These are phyloP conservation scores for Gastrolobium bilobum DNA, from an alignment of 306 rosid genomes.

Conservation along the genomic window DNA sequence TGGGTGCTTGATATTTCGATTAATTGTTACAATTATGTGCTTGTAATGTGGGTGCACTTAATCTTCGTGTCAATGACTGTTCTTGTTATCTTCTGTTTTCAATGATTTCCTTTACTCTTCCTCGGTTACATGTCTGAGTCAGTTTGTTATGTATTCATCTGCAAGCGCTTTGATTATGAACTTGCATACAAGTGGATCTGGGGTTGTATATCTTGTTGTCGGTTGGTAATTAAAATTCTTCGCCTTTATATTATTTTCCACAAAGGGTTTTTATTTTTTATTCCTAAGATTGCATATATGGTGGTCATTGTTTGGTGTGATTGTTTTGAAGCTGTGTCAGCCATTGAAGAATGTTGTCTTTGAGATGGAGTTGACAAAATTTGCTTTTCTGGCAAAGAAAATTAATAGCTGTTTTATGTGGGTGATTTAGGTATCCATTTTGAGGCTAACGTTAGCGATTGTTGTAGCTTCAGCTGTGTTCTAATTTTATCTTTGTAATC, in stretches of 20 bases:
- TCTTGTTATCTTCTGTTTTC: constrained; percentile 43
- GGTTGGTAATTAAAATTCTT: constrained; percentile 38
- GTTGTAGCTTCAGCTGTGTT: neutral
- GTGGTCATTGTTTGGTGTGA: constrained; percentile 30
- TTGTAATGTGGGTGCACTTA: constrained; percentile 44
- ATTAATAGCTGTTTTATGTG: constrained; percentile 40
- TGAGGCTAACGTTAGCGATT: neutral
- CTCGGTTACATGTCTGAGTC: constrained; percentile 32
- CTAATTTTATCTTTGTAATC: neutral
- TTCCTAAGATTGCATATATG: neutral
- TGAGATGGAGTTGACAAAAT: constrained; percentile 21
- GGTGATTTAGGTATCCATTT: constrained; percentile 6
- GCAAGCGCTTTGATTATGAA: constrained; percentile 33
- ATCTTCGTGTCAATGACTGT: constrained; percentile 43
- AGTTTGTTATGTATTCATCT: constrained; percentile 36
- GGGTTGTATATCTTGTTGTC: constrained; percentile 40
- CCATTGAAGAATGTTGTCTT: constrained; percentile 22
- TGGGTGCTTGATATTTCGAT: constrained; percentile 52
- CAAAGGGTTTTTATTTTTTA: neutral
- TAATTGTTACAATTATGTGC: constrained; percentile 37
- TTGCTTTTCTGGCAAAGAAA: constrained; percentile 26
- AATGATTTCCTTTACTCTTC: constrained; percentile 33
- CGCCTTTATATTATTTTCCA: constrained; percentile 8
- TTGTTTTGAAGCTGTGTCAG: constrained; percentile 18
- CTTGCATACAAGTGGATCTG: constrained; percentile 57